Conservation (phyloP, 1,139 yeast species). For the Geotrichum candidum region DNA sequence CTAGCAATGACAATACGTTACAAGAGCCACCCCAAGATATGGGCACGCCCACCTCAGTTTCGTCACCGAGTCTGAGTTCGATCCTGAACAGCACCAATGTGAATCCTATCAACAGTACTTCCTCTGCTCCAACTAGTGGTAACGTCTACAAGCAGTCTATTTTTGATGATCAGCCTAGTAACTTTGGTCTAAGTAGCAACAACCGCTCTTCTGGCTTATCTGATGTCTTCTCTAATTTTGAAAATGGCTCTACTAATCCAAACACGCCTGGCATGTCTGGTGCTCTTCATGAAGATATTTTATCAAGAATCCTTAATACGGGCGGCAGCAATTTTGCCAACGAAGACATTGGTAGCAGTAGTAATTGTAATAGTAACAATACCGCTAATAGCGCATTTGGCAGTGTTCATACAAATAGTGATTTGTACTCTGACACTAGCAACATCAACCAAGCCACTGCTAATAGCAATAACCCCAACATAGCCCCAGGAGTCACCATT, state of each 20-base stretch:
- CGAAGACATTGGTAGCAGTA: background rate
- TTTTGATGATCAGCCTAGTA: background rate
- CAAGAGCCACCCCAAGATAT: background rate
- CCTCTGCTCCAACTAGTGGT: background rate
- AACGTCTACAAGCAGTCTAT: background rate
- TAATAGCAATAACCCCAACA: background rate
- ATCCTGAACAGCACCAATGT: background rate
- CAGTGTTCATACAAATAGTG: background rate
- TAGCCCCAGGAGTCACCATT: too few relatives aligned
- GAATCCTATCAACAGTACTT: background rate
- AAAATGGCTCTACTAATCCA: background rate
- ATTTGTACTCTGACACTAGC: background rate
- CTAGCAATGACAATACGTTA: background rate
- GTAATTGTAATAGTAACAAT: background rate
- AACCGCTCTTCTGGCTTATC: background rate
- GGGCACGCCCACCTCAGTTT: background rate
- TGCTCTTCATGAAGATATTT: background rate
- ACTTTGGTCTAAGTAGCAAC: background rate
- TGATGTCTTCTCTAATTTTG: background rate
- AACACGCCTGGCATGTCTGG: background rate
- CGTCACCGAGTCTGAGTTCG: background rate
- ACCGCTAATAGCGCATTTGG: background rate
- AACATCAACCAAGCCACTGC: background rate
- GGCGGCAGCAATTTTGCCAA: background rate
- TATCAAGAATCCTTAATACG: background rate